A percentile compares a stretch with the other conserved stretches of the same genome.
Conservation (phyloP, 2,329 filamentous ascomycete species). For the Fusarium sp. region DNA sequence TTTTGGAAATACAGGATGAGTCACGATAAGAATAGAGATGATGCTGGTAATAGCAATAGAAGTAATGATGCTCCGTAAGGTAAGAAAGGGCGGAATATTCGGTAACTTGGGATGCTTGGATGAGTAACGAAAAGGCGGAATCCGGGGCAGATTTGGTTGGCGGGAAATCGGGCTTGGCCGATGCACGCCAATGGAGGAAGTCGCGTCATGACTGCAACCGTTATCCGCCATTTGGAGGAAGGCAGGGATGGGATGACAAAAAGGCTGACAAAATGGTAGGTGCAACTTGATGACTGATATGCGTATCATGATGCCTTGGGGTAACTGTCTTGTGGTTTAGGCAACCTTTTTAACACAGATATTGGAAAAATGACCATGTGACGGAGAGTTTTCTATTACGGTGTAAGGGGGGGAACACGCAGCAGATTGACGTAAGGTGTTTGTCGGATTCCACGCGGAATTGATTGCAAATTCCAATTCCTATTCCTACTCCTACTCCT, state of each 20-base stretch:
- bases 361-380: slow-evolving; percentile 15
- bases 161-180: slow-evolving; percentile 44
- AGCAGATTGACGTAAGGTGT: neutral
- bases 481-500: neutral
- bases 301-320: slow-evolving; percentile 18
- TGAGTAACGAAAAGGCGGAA: slow-evolving; percentile 18
- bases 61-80: no score
- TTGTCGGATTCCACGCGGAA: slow-evolving; percentile 7
- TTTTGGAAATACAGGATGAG: slow-evolving; percentile 22
- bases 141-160: slow-evolving; percentile 22
- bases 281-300: slow-evolving; percentile 7
- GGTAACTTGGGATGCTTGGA: slow-evolving; percentile 4
- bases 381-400: slow-evolving; percentile 5
- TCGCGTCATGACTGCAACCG: slow-evolving; percentile 38
- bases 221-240: neutral
- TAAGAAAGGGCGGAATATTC: neutral
- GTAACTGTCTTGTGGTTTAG: slow-evolving; percentile 38
- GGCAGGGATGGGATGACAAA: slow-evolving; percentile 3
- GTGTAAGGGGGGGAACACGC: slow-evolving; percentile 13
- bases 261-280: slow-evolving; percentile 25
- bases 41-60: no score
- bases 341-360: slow-evolving; percentile 24
- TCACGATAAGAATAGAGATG: slow-evolving; percentile 24
- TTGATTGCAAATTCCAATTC: slow-evolving; percentile 11
- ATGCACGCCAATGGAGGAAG: slow-evolving; percentile 41